Evolutionary conservation across 2,329 filamentous ascomycete species (phyloP).

Genomic region (Monilinia vaccinii-corymbosi): DNA sequence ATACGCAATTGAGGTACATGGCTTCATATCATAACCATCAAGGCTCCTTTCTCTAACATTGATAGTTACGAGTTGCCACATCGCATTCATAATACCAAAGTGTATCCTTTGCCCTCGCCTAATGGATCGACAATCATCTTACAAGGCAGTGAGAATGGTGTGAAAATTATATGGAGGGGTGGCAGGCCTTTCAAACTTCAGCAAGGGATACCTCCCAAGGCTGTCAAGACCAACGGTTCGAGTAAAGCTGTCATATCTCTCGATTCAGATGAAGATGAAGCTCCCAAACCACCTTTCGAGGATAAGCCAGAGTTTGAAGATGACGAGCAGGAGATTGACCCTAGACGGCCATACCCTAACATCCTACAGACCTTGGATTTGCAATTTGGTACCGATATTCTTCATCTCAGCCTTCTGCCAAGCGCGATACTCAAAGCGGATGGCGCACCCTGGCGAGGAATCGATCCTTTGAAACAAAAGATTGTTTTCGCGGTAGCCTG

Average conservation of each 20-base stretch:
- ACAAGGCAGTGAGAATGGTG: slow-evolving; percentile 54
- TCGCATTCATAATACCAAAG: slow-evolving; percentile 50
- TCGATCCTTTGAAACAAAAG: slow-evolving; percentile 42
- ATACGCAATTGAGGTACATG: slow-evolving; percentile 26
- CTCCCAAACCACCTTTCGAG: slow-evolving; percentile 32
- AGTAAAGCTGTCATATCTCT: slow-evolving; percentile 52
- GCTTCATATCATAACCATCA: neutral
- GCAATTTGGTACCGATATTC: slow-evolving; percentile 45
- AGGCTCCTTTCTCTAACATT: neutral
- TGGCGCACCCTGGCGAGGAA: slow-evolving; percentile 37
- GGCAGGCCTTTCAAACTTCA: slow-evolving; percentile 48
- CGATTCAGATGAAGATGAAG: slow-evolving; percentile 52
- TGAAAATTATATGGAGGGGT: slow-evolving; percentile 54
- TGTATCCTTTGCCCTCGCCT: slow-evolving; percentile 51
- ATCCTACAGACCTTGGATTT: slow-evolving; percentile 53
- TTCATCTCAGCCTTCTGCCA: slow-evolving; percentile 48
- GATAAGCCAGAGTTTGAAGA: slow-evolving; percentile 53
- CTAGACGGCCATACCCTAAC: slow-evolving; percentile 38
- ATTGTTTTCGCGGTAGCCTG: slow-evolving; percentile 55
- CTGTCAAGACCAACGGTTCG: slow-evolving; percentile 43
- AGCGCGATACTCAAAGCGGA: slow-evolving; percentile 41
- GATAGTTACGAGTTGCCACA: slow-evolving; percentile 49
- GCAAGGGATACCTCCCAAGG: slow-evolving; percentile 26
- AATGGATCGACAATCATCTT: slow-evolving; percentile 55
- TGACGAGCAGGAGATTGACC: slow-evolving; percentile 33